Percentiles rank a stretch among this genome's conserved stretches.
Conservation (phyloP, 1,139 yeast genomes). For the Spathaspora sp. region DNA sequence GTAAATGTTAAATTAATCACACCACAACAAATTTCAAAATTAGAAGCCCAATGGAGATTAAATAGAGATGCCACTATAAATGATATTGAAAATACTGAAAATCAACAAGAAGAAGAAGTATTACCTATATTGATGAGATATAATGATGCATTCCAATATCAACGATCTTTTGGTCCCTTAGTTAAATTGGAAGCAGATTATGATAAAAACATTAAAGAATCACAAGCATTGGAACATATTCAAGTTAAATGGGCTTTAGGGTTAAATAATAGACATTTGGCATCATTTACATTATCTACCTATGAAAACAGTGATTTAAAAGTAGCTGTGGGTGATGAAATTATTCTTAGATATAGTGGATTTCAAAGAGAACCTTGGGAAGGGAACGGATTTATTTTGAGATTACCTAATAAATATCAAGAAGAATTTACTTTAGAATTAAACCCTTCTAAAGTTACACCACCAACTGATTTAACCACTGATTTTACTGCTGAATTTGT, state of each 20-base stretch:
- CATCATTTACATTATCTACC: conserved; percentile 66
- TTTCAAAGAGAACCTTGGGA: conserved; percentile 60
- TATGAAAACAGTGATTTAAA: conserved; percentile 65
- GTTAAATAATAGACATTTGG: conserved; percentile 63
- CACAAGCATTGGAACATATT: conserved; percentile 75
- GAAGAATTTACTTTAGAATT: conserved; percentile 79
- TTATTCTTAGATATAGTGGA: conserved; percentile 61
- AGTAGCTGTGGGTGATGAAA: conserved; percentile 86
- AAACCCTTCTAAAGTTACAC: conserved; percentile 35
- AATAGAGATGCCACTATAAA: conserved; percentile 67
- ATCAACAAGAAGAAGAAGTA: conserved; percentile 54
- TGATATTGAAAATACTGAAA: conserved; percentile 50
- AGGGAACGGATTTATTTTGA: conserved; percentile 68
- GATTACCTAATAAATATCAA: conserved; percentile 65
- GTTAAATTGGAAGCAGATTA: conserved; percentile 80
- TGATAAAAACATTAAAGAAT: conserved; percentile 73
- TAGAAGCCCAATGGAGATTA: conserved; percentile 82
- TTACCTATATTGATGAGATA: conserved; percentile 76
- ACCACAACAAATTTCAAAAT: conserved; percentile 64
- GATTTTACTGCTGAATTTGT: conserved; percentile 85
- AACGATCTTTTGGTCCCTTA: conserved; percentile 80
- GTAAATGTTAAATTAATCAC: conserved; percentile 54
- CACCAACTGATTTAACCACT: conserved; percentile 65
- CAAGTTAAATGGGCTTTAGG: conserved; percentile 76
- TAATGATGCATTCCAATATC: conserved; percentile 83